These are phyloP conservation scores for Scortechinia acanthostroma DNA, from an alignment of 2,329 filamentous ascomycete genomes.

Conservation along the genomic window DNA sequence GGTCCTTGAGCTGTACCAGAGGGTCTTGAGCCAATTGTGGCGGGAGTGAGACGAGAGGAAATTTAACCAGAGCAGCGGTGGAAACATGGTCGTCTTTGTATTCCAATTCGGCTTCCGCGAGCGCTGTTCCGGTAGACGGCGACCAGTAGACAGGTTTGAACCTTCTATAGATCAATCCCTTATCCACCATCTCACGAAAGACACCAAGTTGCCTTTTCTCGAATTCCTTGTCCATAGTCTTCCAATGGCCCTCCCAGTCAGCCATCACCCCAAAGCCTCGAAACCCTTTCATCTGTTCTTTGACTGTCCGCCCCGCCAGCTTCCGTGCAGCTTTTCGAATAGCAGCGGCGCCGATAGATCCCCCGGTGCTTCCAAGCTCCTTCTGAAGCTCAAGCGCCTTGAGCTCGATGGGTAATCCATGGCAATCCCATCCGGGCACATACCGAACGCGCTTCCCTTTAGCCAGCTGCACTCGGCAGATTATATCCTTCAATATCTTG, in stretches of 20 bases:
- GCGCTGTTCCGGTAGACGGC: conserved; percentile 68
- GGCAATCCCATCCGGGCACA: conserved; percentile 93
- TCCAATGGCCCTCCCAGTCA: conserved; percentile 72
- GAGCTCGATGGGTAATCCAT: conserved; percentile 92
- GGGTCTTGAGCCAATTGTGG: conserved; percentile 19
- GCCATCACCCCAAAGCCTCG: conserved; percentile 71
- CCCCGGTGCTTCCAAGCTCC: conserved; percentile 34
- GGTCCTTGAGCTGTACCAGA: conserved; percentile 26
- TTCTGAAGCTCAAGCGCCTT: conserved; percentile 67
- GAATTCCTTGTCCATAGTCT: conserved; percentile 71
- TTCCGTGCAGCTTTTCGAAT: conserved; percentile 58
- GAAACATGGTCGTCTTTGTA: conserved; percentile 72
- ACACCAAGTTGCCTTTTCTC: conserved; percentile 70
- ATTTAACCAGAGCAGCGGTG: conserved; percentile 71
- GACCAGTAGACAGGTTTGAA: conserved; percentile 86
- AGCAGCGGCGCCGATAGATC: conserved; percentile 16
- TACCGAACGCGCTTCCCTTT: conserved; percentile 67
- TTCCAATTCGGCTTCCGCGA: conserved; percentile 79
- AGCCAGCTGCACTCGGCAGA: conserved; percentile 73
- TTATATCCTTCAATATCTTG: conserved; percentile 93
- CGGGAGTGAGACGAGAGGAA: conserved; percentile 52
- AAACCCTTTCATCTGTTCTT: conserved; percentile 69
- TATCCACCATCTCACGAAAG: conserved; percentile 69
- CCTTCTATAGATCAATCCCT: conserved; percentile 69
- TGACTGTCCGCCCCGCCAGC: conserved; percentile 62